Evolutionary conservation across 306 rosid genomes (phyloP).

Genomic region (Lagenaria siceraria): DNA sequence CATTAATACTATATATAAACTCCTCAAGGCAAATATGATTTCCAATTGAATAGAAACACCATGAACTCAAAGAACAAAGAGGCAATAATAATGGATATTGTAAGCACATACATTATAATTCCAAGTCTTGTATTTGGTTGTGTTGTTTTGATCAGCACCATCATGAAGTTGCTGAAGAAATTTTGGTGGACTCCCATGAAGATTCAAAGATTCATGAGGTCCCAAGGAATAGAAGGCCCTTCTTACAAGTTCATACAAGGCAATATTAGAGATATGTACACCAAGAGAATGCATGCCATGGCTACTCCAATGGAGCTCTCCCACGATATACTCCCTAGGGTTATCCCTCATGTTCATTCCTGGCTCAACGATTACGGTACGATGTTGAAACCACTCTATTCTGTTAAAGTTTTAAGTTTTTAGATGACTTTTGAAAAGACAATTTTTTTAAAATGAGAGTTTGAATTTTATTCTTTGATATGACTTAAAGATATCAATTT

Average conservation of each 20-base stretch:
- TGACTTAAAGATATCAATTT: too few species aligned
- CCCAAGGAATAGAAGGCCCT: slow-evolving; percentile 26
- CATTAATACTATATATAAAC: too few species aligned
- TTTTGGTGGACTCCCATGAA: slow-evolving; percentile 22
- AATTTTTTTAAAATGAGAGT: too few species aligned
- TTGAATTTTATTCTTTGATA: too few species aligned
- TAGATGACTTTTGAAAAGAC: too few species aligned
- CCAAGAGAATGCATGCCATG: slow-evolving; percentile 6
- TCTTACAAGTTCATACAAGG: slow-evolving; percentile 15
- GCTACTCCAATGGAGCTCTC: slow-evolving; percentile 6
- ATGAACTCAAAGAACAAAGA: neutral
- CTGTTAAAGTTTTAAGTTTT: too few species aligned
- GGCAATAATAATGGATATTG: too few species aligned
- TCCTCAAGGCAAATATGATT: too few species aligned
- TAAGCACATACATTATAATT: neutral
- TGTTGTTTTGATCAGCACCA: neutral
- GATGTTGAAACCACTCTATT: too few species aligned
- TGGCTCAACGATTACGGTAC: neutral
- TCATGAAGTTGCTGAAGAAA: neutral
- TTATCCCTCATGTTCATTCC: neutral
- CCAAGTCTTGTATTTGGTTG: neutral
- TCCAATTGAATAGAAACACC: too few species aligned
- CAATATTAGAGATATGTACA: slow-evolving; percentile 13
- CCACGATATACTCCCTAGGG: neutral
- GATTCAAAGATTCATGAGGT: neutral